These are phyloP conservation scores for Talaromyces sp. DNA, from an alignment of 2,329 filamentous ascomycete species.

Conservation along the genomic window DNA sequence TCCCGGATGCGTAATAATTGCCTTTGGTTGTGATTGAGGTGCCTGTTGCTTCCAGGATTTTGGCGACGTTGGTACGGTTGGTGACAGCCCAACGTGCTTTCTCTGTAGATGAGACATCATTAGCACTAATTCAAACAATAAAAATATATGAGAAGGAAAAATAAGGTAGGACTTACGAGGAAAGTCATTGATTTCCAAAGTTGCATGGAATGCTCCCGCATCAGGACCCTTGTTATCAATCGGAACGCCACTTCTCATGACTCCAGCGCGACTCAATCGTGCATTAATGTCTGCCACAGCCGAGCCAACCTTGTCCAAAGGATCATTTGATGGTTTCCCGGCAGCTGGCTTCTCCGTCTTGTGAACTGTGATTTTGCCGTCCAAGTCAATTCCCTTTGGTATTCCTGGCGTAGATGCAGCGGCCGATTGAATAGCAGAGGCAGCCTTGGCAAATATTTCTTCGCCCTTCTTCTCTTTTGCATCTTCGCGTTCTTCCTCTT, in stretches of 20 bases:
- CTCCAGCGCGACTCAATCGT: slow-evolving; percentile 80
- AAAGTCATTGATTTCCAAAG: slow-evolving; percentile 98
- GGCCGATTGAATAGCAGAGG: slow-evolving; percentile 60
- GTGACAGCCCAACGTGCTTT: slow-evolving; percentile 98
- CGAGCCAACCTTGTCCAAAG: slow-evolving; percentile 81
- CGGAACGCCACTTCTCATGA: slow-evolving; percentile 84
- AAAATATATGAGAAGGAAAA: neutral
- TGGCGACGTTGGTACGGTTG: slow-evolving; percentile 95
- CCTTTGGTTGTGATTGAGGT: slow-evolving; percentile 98
- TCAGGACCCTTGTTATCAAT: slow-evolving; percentile 99
- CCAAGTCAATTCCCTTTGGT: slow-evolving; percentile 56
- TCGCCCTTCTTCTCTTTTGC: slow-evolving; percentile 65
- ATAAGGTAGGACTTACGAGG: slow-evolving; percentile 54
- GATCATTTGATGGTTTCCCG: slow-evolving; percentile 49
- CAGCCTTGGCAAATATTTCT: slow-evolving; percentile 54
- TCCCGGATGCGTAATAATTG: slow-evolving; percentile 77
- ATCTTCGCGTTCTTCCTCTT: slow-evolving; percentile 62
- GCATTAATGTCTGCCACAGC: slow-evolving; percentile 88
- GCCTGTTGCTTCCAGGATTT: slow-evolving; percentile 90
- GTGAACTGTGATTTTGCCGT: slow-evolving; percentile 67
- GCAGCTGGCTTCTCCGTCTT: slow-evolving; percentile 57
- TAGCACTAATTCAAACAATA: neutral
- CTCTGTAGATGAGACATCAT: slow-evolving; percentile 44
- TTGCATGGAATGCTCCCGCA: slow-evolving; percentile 93
- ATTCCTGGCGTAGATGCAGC: slow-evolving; percentile 45